Conservation (phyloP, 192 early-diverging fungal genomes). For the Geranomyces michiganensis region DNA sequence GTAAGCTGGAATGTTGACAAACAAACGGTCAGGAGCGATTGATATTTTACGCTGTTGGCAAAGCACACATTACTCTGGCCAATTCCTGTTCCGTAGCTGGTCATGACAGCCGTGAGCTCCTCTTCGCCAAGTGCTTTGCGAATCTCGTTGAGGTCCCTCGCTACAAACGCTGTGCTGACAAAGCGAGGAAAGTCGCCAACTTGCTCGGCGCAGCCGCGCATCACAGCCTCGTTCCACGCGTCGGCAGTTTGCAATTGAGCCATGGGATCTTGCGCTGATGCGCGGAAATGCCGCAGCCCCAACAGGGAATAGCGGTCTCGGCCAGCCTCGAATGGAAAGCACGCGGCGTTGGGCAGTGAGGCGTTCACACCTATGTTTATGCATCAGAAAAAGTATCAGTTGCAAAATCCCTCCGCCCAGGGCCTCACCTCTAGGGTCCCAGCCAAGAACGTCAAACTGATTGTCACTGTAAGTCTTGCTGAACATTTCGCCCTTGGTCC, state of each 20-base stretch:
- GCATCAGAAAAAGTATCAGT: too few species aligned
- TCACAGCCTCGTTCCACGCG: conserved; percentile 11
- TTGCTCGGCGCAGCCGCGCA: conserved; percentile 27
- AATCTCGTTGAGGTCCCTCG: conserved; percentile 46
- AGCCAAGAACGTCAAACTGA: conserved; percentile 40
- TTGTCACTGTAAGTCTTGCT: conserved; percentile 26
- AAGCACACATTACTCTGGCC: not conserved
- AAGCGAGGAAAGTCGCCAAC: conserved; percentile 36
- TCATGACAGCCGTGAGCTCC: conserved; percentile 41
- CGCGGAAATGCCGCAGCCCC: not conserved
- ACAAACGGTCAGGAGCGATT: too few species aligned
- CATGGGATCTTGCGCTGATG: not conserved
- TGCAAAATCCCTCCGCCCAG: too few species aligned
- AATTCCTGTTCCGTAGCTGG: conserved; percentile 40
- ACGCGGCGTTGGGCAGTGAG: conserved; percentile 2
- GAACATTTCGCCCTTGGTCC: conserved; percentile 3
- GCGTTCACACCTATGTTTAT: not conserved
- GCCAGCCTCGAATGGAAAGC: conserved; percentile 12
- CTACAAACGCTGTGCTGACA: conserved; percentile 45
- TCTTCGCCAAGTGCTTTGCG: conserved; percentile 43
- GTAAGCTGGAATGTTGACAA: conserved; percentile 25
- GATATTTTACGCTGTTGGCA: too few species aligned
- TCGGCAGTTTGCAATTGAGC: not conserved
- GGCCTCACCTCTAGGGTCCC: conserved; percentile 38
- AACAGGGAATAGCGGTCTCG: conserved; percentile 1